phyloP scores from a whole-genome alignment of 2,329 filamentous ascomycete genomes.

The Colletotrichum higginsianum region DNA sequence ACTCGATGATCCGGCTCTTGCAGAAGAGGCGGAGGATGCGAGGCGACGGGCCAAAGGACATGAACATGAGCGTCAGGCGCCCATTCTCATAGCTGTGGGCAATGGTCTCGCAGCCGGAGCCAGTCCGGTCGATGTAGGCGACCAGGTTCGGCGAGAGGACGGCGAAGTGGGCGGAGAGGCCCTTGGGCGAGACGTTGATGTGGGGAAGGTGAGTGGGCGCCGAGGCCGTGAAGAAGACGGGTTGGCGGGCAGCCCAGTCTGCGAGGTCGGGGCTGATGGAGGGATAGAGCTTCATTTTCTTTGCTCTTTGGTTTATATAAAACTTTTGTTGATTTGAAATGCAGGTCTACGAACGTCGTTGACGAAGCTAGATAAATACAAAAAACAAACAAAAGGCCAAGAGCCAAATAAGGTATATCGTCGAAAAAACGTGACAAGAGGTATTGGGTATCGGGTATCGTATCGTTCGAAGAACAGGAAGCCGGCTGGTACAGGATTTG shows the following conservation, averaged over 20 bases:
- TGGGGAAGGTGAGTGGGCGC: constrained; percentile 78
- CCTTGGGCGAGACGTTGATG: constrained; percentile 85
- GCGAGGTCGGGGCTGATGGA: constrained; percentile 69
- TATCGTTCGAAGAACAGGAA: constrained; percentile 18
- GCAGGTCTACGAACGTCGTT: not conserved
- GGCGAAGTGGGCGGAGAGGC: constrained; percentile 74
- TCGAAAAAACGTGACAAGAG: constrained; percentile 27
- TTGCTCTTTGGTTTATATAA: not conserved
- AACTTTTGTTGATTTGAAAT: not conserved
- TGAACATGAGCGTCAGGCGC: constrained; percentile 82
- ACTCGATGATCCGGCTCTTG: constrained; percentile 71
- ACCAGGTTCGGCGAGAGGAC: constrained; percentile 71
- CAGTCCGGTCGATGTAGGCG: constrained; percentile 82
- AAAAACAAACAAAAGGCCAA: constrained; percentile 6
- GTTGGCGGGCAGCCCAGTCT: constrained; percentile 76
- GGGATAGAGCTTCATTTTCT: constrained; percentile 72
- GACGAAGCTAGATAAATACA: constrained; percentile 1
- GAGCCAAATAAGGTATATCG: constrained; percentile 14
- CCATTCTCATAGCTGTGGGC: constrained; percentile 84
- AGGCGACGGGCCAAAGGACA: constrained; percentile 72
- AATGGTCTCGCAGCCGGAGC: constrained; percentile 83
- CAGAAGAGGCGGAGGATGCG: constrained; percentile 78
- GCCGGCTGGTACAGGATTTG: constrained; percentile 30
- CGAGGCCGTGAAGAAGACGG: constrained; percentile 82
- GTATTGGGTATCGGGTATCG: constrained; percentile 42